These are phyloP conservation scores for Entonaema liquescens DNA, from an alignment of 495 filamentous ascomycete genomes.

Conservation along the genomic window DNA sequence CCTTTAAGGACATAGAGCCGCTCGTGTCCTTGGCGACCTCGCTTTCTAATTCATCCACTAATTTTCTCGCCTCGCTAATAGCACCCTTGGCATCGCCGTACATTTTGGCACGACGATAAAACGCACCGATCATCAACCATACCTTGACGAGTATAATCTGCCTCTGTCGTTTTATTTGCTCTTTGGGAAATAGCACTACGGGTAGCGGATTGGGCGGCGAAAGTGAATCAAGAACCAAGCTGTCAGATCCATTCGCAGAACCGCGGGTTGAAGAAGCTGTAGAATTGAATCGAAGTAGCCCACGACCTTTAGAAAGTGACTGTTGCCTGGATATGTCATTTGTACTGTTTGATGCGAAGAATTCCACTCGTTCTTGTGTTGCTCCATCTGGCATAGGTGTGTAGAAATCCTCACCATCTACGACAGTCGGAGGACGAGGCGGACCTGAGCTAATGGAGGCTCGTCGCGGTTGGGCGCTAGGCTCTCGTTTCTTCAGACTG, in stretches of 20 bases:
- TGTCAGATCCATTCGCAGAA: conserved; percentile 33
- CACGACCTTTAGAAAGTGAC: conserved; percentile 44
- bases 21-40: conserved; percentile 63
- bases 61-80: conserved; percentile 78
- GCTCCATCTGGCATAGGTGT: conserved; percentile 48
- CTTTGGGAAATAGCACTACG: conserved; percentile 58
- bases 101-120: conserved; percentile 84
- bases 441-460: conserved; percentile 45
- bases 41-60: conserved; percentile 64
- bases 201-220: conserved; percentile 50
- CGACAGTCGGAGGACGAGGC: conserved; percentile 43
- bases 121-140: conserved; percentile 87
- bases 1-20: conserved; percentile 57
- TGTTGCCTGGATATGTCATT: conserved; percentile 41
- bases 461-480: conserved; percentile 52
- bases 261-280: conserved; percentile 37
- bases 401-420: conserved; percentile 53
- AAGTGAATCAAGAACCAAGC: conserved; percentile 40
- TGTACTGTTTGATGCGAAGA: conserved; percentile 47
- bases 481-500: conserved; percentile 57
- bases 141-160: conserved; percentile 74
- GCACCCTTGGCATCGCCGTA: conserved; percentile 80
- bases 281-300: conserved; percentile 47
- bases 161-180: conserved; percentile 64
- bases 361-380: conserved; percentile 44